These are phyloP conservation scores for Zymoseptoria ardabiliae DNA, from an alignment of 2,329 filamentous ascomycete genomes.

Conservation along the genomic window DNA sequence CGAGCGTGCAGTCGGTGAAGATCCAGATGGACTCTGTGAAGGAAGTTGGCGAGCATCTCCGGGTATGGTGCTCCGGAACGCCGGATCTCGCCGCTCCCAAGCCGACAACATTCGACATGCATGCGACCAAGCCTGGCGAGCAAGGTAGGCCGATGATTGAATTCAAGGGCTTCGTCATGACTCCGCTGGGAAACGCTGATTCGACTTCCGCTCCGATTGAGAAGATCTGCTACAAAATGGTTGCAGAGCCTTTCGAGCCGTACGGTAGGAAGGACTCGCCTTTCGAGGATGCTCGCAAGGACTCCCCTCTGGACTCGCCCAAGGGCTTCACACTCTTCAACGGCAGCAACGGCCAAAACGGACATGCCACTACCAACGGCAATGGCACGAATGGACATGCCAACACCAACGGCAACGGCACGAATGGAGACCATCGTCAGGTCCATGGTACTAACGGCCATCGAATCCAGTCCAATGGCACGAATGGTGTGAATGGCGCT, in stretches of 20 bases:
- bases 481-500: neutral
- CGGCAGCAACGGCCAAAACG: neutral
- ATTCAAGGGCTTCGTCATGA: neutral
- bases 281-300: neutral
- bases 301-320: neutral
- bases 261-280: neutral
- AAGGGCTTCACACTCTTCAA: neutral
- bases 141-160: neutral
- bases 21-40: constrained; percentile 1
- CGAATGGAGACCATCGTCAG: neutral
- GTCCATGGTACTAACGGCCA: neutral
- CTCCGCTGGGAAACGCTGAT: neutral
- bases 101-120: neutral
- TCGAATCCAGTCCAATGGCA: neutral
- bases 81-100: neutral
- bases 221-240: neutral
- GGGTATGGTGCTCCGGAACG: neutral
- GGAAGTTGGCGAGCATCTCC: constrained; percentile 11
- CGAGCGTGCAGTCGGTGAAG: neutral
- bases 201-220: neutral
- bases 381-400: neutral
- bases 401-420: neutral
- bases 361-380: neutral
- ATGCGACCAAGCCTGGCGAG: neutral
- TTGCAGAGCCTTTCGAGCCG: neutral